Conservation (phyloP, 352 stramenopile genomes). For the Globisporangium solare region DNA sequence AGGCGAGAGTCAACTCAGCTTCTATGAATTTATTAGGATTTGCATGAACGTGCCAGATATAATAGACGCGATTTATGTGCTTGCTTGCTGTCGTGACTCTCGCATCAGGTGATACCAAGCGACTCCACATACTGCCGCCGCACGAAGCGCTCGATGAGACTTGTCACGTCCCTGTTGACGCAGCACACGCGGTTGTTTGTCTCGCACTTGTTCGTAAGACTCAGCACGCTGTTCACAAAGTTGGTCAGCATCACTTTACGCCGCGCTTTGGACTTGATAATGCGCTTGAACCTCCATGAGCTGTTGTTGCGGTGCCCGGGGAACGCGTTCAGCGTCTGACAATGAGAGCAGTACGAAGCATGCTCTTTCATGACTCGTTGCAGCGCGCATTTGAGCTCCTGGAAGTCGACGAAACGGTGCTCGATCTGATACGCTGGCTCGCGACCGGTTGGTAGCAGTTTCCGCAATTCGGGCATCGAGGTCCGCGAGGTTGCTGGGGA, state of each 20-base stretch:
- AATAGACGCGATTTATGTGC: too few relatives aligned
- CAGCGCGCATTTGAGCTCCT: conserved; percentile 6
- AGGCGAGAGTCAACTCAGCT: not conserved
- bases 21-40: not conserved
- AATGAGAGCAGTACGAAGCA: not conserved
- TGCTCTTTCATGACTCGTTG: conserved; percentile 3
- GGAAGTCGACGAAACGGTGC: conserved; percentile 16
- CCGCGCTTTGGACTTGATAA: not conserved
- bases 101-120: conserved; percentile 14
- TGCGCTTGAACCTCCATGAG: conserved; percentile 8
- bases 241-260: conserved; percentile 9
- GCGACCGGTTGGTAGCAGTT: conserved; percentile 5
- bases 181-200: conserved; percentile 2
- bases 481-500: conserved; percentile 2
- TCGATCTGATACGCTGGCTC: conserved; percentile 17
- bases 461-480: not conserved
- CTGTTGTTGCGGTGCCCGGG: conserved; percentile 8
- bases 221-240: conserved; percentile 14
- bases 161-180: not conserved
- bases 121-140: not conserved
- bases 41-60: too few relatives aligned
- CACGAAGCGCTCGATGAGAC: conserved; percentile 14
- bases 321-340: conserved; percentile 6
- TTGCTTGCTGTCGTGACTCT: too few relatives aligned
- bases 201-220: conserved; percentile 10